A percentile compares a stretch with the other conserved stretches of the same genome.
These are phyloP conservation scores for Esteya vermicola DNA, from an alignment of 2,329 filamentous ascomycete species.

Conservation along the genomic window DNA sequence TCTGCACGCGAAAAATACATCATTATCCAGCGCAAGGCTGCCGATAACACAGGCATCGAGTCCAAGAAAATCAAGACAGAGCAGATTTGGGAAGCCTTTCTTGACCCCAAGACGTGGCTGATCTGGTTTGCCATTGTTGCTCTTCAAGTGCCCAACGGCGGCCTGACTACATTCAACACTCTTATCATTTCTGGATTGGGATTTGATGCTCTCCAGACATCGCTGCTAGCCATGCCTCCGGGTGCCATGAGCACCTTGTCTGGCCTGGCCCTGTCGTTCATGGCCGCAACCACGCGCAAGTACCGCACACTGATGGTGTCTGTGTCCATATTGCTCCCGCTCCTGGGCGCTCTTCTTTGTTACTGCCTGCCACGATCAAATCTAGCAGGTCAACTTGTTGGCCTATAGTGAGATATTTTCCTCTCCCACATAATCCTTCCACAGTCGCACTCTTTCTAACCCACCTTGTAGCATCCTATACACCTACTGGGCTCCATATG, in stretches of 20 bases:
- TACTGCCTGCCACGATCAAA: constrained; percentile 7
- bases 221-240: constrained; percentile 7
- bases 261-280: constrained; percentile 9
- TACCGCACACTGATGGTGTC: constrained; percentile 14
- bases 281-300: constrained; percentile 6
- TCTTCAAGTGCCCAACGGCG: constrained; percentile 11
- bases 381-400: constrained; percentile 10
- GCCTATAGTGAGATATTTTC: constrained; percentile 7
- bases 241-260: constrained; percentile 10
- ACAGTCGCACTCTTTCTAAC: neutral
- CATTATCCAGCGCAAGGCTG: constrained; percentile 11
- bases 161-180: constrained; percentile 7
- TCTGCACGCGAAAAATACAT: constrained; percentile 7
- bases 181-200: constrained; percentile 7
- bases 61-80: constrained; percentile 9
- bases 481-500: constrained; percentile 12
- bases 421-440: neutral
- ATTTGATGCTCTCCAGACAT: constrained; percentile 5
- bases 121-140: constrained; percentile 12
- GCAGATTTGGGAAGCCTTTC: constrained; percentile 10
- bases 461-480: constrained; percentile 3
- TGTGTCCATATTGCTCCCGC: constrained; percentile 18
- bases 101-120: constrained; percentile 12
- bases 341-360: constrained; percentile 20
- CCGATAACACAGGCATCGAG: constrained; percentile 12